A percentile compares a stretch with the other conserved stretches of the same genome.
These are phyloP conservation scores for Penicillium taxi DNA, from an alignment of 495 filamentous ascomycete species.

Conservation along the genomic window DNA sequence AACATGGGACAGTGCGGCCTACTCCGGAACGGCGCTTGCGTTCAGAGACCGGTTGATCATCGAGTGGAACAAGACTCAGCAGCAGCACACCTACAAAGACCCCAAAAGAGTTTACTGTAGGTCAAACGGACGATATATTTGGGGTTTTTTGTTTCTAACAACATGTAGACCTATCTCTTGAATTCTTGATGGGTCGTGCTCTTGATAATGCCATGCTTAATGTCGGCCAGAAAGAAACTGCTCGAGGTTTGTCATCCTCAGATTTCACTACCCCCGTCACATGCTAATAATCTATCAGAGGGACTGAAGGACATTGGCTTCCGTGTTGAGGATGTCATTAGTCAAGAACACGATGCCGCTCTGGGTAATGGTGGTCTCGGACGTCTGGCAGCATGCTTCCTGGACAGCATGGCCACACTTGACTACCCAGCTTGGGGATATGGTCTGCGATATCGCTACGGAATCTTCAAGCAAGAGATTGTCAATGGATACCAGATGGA, in stretches of 20 bases:
- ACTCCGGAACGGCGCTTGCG: constrained; percentile 81
- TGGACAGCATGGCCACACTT: constrained; percentile 89
- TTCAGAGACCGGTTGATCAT: constrained; percentile 89
- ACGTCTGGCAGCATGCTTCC: constrained; percentile 89
- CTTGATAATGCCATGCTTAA: constrained; percentile 99
- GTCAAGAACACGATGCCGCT: constrained; percentile 92
- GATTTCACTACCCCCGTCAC: background rate
- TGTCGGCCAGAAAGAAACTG: constrained; percentile 75
- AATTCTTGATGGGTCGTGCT: constrained; percentile 94
- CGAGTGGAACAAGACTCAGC: constrained; percentile 96
- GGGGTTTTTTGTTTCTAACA: constrained; percentile 6
- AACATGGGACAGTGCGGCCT: constrained; percentile 75
- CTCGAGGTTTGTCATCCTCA: constrained; percentile 48
- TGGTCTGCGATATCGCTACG: constrained; percentile 88
- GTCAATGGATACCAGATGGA: constrained; percentile 96
- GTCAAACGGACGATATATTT: constrained; percentile 2
- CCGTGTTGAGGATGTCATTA: constrained; percentile 91
- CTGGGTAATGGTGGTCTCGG: constrained; percentile 94
- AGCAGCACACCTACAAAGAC: constrained; percentile 83
- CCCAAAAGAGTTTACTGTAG: constrained; percentile 87
- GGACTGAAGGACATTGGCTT: constrained; percentile 86
- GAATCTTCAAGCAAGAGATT: constrained; percentile 99
- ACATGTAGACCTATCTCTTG: constrained; percentile 68
- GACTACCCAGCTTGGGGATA: constrained; percentile 98
- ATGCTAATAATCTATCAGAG: constrained; percentile 36